Conservation (phyloP, 257 asterid genomes). For the Ligustrum vulgare region DNA sequence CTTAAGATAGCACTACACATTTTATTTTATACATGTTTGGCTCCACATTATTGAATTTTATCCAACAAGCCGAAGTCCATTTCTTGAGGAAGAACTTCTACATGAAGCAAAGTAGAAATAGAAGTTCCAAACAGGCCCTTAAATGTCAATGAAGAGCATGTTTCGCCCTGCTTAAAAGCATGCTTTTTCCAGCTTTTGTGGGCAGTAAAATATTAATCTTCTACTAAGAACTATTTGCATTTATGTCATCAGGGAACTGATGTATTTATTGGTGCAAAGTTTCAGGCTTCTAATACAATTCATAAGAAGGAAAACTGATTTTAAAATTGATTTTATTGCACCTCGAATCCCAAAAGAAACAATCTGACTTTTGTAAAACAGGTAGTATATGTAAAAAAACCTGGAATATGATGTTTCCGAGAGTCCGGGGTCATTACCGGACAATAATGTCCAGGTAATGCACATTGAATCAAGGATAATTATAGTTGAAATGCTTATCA, state of each 20-base stretch:
- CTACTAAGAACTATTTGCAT: not conserved
- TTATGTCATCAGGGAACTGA: not conserved
- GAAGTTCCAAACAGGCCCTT: too few species aligned
- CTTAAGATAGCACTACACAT: too few species aligned
- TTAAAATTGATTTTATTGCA: not conserved
- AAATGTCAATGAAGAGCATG: not conserved
- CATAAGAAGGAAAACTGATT: not conserved
- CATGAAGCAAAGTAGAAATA: too few species aligned
- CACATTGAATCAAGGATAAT: slow-evolving; percentile 16
- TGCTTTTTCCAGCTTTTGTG: not conserved
- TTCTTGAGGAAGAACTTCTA: too few species aligned
- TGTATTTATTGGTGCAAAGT: not conserved
- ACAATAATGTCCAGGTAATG: slow-evolving; percentile 52
- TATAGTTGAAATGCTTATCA: not conserved
- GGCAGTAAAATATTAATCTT: not conserved
- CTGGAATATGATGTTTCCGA: slow-evolving; percentile 41
- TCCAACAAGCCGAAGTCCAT: too few species aligned
- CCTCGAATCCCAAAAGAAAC: slow-evolving; percentile 11
- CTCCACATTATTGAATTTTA: too few species aligned
- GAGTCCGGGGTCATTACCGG: slow-evolving; percentile 46
- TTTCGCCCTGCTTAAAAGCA: not conserved
- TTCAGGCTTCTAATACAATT: not conserved
- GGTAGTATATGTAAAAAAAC: slow-evolving; percentile 40
- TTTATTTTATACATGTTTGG: too few species aligned
- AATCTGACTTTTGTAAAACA: slow-evolving; percentile 44